Evolutionary conservation across 2,329 filamentous ascomycete species (phyloP).

Genomic region (Neonectria punicea): DNA sequence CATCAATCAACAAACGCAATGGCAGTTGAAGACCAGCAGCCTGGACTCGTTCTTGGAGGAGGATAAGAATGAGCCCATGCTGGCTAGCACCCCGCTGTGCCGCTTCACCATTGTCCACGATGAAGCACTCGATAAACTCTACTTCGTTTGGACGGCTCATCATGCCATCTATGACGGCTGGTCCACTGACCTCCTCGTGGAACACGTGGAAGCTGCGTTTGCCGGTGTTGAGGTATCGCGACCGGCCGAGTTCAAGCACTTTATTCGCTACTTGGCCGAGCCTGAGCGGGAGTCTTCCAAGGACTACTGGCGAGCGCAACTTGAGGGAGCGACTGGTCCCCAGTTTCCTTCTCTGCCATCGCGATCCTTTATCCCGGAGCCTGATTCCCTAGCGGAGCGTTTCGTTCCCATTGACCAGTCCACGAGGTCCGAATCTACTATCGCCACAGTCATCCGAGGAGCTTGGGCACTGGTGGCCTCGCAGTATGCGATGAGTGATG

Average conservation of each 20-base stretch:
- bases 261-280: slow-evolving; percentile 35
- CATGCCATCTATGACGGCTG: slow-evolving; percentile 48
- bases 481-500: slow-evolving; percentile 42
- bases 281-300: slow-evolving; percentile 33
- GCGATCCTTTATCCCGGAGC: slow-evolving; percentile 39
- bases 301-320: slow-evolving; percentile 39
- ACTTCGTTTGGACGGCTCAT: slow-evolving; percentile 46
- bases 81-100: slow-evolving; percentile 54
- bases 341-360: slow-evolving; percentile 41
- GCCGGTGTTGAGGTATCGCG: slow-evolving; percentile 30
- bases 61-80: slow-evolving; percentile 53
- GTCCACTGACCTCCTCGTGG: slow-evolving; percentile 41
- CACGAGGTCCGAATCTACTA: slow-evolving; percentile 34
- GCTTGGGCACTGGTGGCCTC: slow-evolving; percentile 45
- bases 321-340: slow-evolving; percentile 37
- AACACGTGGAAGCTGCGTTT: slow-evolving; percentile 37
- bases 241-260: slow-evolving; percentile 42
- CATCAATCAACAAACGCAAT: slow-evolving; percentile 51
- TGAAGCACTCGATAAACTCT: slow-evolving; percentile 42
- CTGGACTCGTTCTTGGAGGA: slow-evolving; percentile 52
- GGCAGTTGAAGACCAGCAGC: slow-evolving; percentile 44
- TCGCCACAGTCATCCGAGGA: slow-evolving; percentile 40
- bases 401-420: slow-evolving; percentile 35
- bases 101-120: slow-evolving; percentile 53
- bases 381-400: slow-evolving; percentile 31